Evolutionary conservation across 352 stramenopile genomes (phyloP).

Genomic region (Phytophthora fragariae): DNA sequence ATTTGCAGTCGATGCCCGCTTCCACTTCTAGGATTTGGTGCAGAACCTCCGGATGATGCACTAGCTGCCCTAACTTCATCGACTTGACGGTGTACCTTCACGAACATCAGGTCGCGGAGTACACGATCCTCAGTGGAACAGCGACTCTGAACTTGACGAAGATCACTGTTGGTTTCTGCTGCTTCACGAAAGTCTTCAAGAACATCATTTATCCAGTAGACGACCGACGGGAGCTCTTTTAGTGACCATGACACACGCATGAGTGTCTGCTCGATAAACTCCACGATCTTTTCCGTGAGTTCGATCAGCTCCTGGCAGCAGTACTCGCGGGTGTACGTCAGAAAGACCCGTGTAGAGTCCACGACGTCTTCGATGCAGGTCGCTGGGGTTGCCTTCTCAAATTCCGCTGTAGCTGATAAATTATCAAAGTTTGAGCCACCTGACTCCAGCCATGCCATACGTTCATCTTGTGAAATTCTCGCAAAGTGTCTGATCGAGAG

Average conservation of each 20-base stretch:
- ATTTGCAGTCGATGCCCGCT: not conserved
- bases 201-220: conserved; percentile 11
- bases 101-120: conserved; percentile 13
- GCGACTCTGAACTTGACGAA: not conserved
- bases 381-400: not conserved
- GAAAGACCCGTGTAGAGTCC: conserved; percentile 3
- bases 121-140: conserved; percentile 15
- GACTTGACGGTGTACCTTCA: conserved; percentile 10
- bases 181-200: conserved; percentile 8
- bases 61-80: not conserved
- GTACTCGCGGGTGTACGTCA: not conserved
- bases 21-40: not conserved
- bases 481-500: not conserved
- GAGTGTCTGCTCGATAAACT: conserved; percentile 9
- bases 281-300: not conserved
- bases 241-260: conserved; percentile 1
- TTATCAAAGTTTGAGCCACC: conserved; percentile 12
- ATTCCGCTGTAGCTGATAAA: conserved; percentile 11
- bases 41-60: not conserved
- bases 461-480: not conserved
- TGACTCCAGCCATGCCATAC: not conserved
- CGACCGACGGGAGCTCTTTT: not conserved
- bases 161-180: not conserved
- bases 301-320: conserved; percentile 6
- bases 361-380: conserved; percentile 1